Base-by-base conservation (phyloP, 768 basidiomycete species). In the Trametes meyenii region DNA sequence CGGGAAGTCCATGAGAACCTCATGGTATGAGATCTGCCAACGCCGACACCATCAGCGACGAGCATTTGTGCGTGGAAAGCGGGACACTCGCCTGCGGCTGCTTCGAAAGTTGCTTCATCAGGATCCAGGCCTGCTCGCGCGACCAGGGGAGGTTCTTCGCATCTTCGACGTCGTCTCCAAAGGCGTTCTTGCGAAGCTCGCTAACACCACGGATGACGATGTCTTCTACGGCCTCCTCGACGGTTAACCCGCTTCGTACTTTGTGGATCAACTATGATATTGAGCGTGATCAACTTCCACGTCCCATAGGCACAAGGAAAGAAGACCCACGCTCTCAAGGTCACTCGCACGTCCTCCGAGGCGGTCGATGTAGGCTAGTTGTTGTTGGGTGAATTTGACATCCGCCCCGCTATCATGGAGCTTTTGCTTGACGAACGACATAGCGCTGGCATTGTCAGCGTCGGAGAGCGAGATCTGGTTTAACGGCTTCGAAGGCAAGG, bases 321-420 rank as follows among this genome's bases (percentile, higher is more conserved):
- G 48, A 23, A 19, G 48, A 76, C 89, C 66, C 61, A 94, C 93
- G 48, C 83, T 88, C 70, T 94, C 89, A 21, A 97, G 84, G 70
- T 97, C 94, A 64, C 89, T 92, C 50, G 94, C 88, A 16, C 97
- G 83, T 33, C 97, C 97, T 39, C 97, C 97, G 0, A 98, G 83
- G 23, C 86, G 83, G 51, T 87, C 80, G 24, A 99, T 80, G 58
- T 83, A 80, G 35, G 77, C 69, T 13, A 77, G 76, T 64, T 94
- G 85, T 29, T 84, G 77, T 11, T 70, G 58, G 1, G 83, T 85
- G 55, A 95, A 82, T 6, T 80, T 75, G 12, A 81, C 67, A 26
- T 83, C 74, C 17, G 85, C 67, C 24, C 82, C 82, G 7, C 77
- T 79, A 60, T 90, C 85, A 26, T 76, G 74, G 44, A 96, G 79